Evolutionary conservation across 176 grass and related monocot species (phyloP).

Genomic region (Oryza meridionalis): DNA sequence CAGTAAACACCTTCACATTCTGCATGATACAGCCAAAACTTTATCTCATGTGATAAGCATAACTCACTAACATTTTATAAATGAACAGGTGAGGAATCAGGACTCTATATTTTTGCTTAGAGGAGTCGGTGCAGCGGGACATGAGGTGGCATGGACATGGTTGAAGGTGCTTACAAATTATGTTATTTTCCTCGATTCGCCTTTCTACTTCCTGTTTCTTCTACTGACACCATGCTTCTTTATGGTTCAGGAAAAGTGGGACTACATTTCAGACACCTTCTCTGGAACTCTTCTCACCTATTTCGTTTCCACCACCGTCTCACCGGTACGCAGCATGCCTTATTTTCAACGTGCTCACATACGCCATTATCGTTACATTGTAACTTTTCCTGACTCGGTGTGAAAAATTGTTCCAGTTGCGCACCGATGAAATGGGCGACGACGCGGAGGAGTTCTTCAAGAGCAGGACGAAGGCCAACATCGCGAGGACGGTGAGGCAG

Average conservation of each 20-base stretch:
- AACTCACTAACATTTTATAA: slow-evolving; percentile 25
- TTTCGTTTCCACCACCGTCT: slow-evolving; percentile 61
- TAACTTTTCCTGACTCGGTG: background rate
- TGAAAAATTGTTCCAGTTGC: slow-evolving; percentile 52
- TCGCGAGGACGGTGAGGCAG: slow-evolving; percentile 83
- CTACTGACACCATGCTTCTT: slow-evolving; percentile 20
- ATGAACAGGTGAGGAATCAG: slow-evolving; percentile 81
- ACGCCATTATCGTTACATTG: background rate
- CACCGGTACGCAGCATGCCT: slow-evolving; percentile 45
- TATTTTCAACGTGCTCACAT: background rate
- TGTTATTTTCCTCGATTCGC: slow-evolving; percentile 2
- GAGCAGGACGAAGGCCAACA: slow-evolving; percentile 63
- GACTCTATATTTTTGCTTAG: slow-evolving; percentile 70
- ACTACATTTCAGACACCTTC: slow-evolving; percentile 72
- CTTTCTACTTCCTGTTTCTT: slow-evolving; percentile 4
- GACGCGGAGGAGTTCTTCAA: slow-evolving; percentile 85
- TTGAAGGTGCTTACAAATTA: slow-evolving; percentile 65
- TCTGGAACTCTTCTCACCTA: slow-evolving; percentile 76
- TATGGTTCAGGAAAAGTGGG: slow-evolving; percentile 84
- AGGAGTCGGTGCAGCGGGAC: slow-evolving; percentile 61
- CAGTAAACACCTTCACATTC: background rate
- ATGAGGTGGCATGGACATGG: slow-evolving; percentile 89
- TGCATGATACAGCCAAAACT: slow-evolving; percentile 6
- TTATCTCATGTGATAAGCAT: slow-evolving; percentile 33
- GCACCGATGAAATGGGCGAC: slow-evolving; percentile 68